Evolutionary conservation across 768 basidiomycete genomes (phyloP).

Genomic region (Cubamyces lactineus): DNA sequence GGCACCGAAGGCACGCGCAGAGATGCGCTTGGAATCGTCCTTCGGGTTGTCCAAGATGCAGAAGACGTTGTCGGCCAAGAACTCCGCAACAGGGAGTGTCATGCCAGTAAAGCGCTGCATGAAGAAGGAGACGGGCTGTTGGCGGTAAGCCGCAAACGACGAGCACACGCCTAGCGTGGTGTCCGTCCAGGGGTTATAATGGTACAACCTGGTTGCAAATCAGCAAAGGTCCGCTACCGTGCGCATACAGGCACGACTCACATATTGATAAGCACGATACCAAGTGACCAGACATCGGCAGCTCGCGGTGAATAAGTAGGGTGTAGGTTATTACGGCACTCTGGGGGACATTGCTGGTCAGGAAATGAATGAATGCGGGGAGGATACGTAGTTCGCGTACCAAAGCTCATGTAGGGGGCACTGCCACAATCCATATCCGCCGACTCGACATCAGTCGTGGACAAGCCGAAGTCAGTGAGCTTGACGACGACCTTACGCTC

Average conservation of each 20-base stretch:
- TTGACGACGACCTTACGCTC: slow-evolving; percentile 95
- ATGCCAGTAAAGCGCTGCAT: slow-evolving; percentile 89
- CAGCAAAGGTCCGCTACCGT: slow-evolving; percentile 10
- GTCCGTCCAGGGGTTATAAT: slow-evolving; percentile 98
- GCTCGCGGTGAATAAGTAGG: slow-evolving; percentile 93
- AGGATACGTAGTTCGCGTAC: slow-evolving; percentile 46
- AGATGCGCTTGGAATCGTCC: slow-evolving; percentile 64
- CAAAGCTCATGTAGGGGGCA: slow-evolving; percentile 98
- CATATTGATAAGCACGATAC: slow-evolving; percentile 99
- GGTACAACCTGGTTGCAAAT: slow-evolving; percentile 73
- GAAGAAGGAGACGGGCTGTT: slow-evolving; percentile 83
- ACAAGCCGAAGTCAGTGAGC: slow-evolving; percentile 94
- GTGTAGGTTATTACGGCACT: slow-evolving; percentile 96
- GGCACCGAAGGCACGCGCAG: slow-evolving; percentile 80
- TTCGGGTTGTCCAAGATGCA: slow-evolving; percentile 70
- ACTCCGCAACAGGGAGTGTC: slow-evolving; percentile 84
- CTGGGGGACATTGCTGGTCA: slow-evolving; percentile 43
- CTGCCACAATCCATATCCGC: slow-evolving; percentile 99
- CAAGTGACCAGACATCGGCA: slow-evolving; percentile 98
- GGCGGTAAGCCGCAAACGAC: slow-evolving; percentile 81
- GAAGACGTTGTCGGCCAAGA: slow-evolving; percentile 84
- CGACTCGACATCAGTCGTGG: slow-evolving; percentile 85
- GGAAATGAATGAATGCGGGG: slow-evolving; percentile 20
- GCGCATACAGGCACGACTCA: slow-evolving; percentile 41
- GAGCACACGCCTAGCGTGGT: slow-evolving; percentile 79